These are phyloP conservation scores for Neurospora sp. DNA, from an alignment of 495 filamentous ascomycete species.

Conservation along the genomic window DNA sequence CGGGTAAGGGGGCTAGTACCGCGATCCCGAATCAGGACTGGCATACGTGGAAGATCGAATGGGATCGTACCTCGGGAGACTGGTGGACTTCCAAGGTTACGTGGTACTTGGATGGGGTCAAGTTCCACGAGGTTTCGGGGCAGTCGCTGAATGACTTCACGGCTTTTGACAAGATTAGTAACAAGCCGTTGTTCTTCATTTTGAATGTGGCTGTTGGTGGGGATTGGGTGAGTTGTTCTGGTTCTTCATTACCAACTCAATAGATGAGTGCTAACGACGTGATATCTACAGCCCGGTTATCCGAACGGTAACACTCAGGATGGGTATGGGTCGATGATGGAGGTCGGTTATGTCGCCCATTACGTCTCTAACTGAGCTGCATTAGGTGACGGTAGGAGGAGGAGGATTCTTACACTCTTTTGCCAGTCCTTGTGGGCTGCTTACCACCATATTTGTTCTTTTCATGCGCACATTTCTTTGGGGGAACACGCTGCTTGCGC, in stretches of 20 bases:
- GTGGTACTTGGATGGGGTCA: conserved; percentile 35
- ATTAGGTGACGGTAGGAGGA: neutral
- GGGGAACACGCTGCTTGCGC: neutral
- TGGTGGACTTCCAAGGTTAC: conserved; percentile 36
- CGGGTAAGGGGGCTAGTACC: conserved; percentile 24
- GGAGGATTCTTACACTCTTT: neutral
- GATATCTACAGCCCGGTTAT: conserved; percentile 23
- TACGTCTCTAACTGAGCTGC: conserved; percentile 11
- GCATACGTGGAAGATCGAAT: conserved; percentile 37
- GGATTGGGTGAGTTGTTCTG: conserved; percentile 28
- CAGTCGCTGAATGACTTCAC: conserved; percentile 20
- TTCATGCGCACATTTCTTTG: neutral
- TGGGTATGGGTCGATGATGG: conserved; percentile 36
- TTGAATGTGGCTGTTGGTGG: conserved; percentile 45
- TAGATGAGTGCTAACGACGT: neutral
- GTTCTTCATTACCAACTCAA: neutral
- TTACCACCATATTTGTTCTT: neutral
- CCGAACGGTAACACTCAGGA: conserved; percentile 28
- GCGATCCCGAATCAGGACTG: conserved; percentile 30
- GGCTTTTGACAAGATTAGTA: conserved; percentile 30
- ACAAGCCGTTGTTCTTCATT: conserved; percentile 31
- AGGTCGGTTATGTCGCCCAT: conserved; percentile 35
- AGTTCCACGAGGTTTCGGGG: conserved; percentile 32
- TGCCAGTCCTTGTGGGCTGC: neutral
- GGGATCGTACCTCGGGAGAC: conserved; percentile 27